Conservation (phyloP, 1,284 basidiomycete genomes). For the Puccinia hordei region DNA sequence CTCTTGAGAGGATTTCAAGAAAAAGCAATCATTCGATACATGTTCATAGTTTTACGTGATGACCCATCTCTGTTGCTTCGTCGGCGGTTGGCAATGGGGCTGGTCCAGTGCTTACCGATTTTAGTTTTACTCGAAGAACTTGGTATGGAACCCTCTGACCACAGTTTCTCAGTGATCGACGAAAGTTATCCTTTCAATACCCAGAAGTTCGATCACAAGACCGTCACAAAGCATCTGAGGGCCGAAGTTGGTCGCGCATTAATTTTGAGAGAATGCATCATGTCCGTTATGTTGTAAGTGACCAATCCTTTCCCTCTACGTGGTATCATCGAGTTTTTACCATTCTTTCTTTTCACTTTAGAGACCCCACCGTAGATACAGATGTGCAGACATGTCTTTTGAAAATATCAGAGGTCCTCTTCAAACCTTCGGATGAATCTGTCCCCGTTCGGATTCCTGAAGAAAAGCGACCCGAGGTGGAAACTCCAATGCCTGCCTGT, state of each 20-base stretch:
- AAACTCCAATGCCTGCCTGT: slow-evolving; percentile 41
- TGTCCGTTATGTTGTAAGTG: slow-evolving; percentile 75
- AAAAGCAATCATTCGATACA: slow-evolving; percentile 75
- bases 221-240: slow-evolving; percentile 75
- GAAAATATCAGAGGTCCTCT: slow-evolving; percentile 87
- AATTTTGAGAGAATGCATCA: slow-evolving; percentile 73
- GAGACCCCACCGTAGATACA: slow-evolving; percentile 73
- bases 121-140: slow-evolving; percentile 87
- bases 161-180: slow-evolving; percentile 63
- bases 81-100: slow-evolving; percentile 79
- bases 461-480: slow-evolving; percentile 29
- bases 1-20: slow-evolving; percentile 71
- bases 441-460: slow-evolving; percentile 68
- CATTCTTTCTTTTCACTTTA: background rate
- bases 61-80: slow-evolving; percentile 81
- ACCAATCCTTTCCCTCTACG: slow-evolving; percentile 53
- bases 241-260: slow-evolving; percentile 85
- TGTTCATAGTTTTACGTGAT: slow-evolving; percentile 82
- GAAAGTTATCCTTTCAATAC: slow-evolving; percentile 73
- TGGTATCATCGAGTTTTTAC: background rate
- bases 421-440: slow-evolving; percentile 77
- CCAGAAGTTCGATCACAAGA: slow-evolving; percentile 69
- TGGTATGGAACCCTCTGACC: slow-evolving; percentile 63
- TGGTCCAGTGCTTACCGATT: slow-evolving; percentile 83
- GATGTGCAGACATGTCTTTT: slow-evolving; percentile 88